Evolutionary conservation across 2,329 filamentous ascomycete species (phyloP).

Genomic region (Camptophora hylomeconis): DNA sequence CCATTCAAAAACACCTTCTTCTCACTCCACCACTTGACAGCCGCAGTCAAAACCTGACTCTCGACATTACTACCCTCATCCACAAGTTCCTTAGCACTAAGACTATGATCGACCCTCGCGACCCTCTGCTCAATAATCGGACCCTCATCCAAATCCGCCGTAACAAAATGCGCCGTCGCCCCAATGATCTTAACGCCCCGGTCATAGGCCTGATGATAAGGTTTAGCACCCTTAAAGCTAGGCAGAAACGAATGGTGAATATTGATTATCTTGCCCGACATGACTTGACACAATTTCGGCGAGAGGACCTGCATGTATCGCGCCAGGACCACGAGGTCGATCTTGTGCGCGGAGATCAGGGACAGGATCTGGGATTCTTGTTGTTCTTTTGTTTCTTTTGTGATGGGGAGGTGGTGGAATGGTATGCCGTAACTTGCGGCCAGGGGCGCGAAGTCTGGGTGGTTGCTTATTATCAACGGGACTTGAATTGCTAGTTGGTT

Average conservation of each 20-base stretch:
- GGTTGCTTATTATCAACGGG: constrained; percentile 70
- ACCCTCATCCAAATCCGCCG: constrained; percentile 71
- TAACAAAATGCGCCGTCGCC: constrained; percentile 76
- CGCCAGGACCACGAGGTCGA: constrained; percentile 70
- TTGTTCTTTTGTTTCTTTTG: constrained; percentile 59
- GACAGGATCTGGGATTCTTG: constrained; percentile 62
- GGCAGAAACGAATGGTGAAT: constrained; percentile 83
- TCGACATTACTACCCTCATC: constrained; percentile 75
- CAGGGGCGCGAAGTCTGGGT: constrained; percentile 57
- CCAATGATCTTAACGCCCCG: constrained; percentile 81
- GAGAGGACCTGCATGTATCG: constrained; percentile 82
- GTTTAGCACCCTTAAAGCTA: constrained; percentile 76
- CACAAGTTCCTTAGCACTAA: constrained; percentile 63
- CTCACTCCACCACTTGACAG: constrained; percentile 76
- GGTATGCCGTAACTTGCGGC: constrained; percentile 62
- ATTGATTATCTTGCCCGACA: constrained; percentile 83
- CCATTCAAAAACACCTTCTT: constrained; percentile 65
- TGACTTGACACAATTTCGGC: constrained; percentile 58
- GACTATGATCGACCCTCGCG: constrained; percentile 60
- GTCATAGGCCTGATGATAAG: constrained; percentile 79
- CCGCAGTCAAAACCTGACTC: constrained; percentile 67
- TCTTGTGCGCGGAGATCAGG: constrained; percentile 52
- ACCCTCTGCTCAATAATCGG: constrained; percentile 82
- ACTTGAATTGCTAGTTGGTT: constrained; percentile 64
- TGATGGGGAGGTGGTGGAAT: constrained; percentile 72